phyloP scores from a whole-genome alignment of 352 stramenopile genomes.

The Pythium utonaiense region DNA sequence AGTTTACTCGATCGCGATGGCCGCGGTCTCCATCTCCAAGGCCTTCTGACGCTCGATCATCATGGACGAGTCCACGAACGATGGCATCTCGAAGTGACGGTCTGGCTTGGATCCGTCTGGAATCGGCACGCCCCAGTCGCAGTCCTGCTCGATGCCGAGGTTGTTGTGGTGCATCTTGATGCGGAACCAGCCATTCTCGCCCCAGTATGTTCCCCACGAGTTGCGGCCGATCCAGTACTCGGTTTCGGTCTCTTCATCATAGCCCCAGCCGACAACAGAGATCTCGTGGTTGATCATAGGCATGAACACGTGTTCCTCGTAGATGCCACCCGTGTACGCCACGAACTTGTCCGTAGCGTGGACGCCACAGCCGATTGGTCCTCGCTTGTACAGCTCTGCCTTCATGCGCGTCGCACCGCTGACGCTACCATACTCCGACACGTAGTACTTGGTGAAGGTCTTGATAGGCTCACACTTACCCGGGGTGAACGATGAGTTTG shows the following conservation, averaged over 20 bases:
- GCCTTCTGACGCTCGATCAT: conserved; percentile 3
- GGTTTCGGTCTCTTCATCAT: conserved; percentile 77
- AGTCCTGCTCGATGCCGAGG: conserved; percentile 85
- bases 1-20: conserved; percentile 35
- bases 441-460: conserved; percentile 87
- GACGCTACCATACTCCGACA: conserved; percentile 88
- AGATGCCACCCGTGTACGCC: conserved; percentile 76
- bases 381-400: conserved; percentile 89
- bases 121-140: conserved; percentile 86
- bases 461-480: conserved; percentile 82
- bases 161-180: conserved; percentile 91
- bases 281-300: conserved; percentile 89
- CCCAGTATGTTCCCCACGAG: conserved; percentile 92
- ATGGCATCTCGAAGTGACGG: conserved; percentile 7
- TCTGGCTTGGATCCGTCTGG: conserved; percentile 70
- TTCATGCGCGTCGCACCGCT: conserved; percentile 88
- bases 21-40: conserved; percentile 29
- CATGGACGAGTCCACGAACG: background rate
- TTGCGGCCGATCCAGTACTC: conserved; percentile 93
- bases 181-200: conserved; percentile 91
- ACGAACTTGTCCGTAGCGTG: conserved; percentile 86
- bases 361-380: conserved; percentile 86
- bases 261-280: conserved; percentile 86
- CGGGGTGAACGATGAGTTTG: conserved; percentile 83
- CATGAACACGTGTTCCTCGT: conserved; percentile 80